Evolutionary conservation across 768 basidiomycete species (phyloP), one percentile per base, ranked within the genome.

Genomic region (Rhizopogon sp.): DNA sequence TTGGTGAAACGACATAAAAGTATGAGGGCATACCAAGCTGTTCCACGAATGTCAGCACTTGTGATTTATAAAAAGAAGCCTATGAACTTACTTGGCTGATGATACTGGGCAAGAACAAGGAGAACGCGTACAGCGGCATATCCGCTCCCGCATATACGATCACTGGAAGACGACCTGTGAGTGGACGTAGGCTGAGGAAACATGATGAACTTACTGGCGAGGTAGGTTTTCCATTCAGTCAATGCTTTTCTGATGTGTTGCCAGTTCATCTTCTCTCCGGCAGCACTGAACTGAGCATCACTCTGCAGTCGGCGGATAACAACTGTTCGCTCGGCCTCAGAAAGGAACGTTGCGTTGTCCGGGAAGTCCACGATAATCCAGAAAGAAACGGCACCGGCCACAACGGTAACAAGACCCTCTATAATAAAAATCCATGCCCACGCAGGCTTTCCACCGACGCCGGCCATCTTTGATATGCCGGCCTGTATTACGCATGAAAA

Each of bases 321-420:
- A 17, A 85, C 74, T 7, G 82, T 83, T 31, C 86, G 75, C 69
- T 91, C 89, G 3, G 72, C 78, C 60, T 87, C 85, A n/a, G 77
- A 78, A 6, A 92, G 74, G 73, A 90, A 91, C 59, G 79, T 86
- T 28, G 88, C 89, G 1, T 82, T 87, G 61, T 91, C 87, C 3
- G 90, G 89, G 70, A 91, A 92, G 65, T 91, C 90, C 61, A 89
- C 83, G 56, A 91, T 81, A 63, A 91, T 81, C 78, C 80, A 91
- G 72, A 83, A 90, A 1, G 87, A 89, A 9, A 74, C 66, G 22
- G 66, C 65, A 8, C 85, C 87, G 5, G 84, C 86, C n/a, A 88
- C 14, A 25, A 90, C 75, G 1, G 89, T 90, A 13, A 71, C 72
- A 37, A 90, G 70, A 17, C 88, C 88, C 63, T 88, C 85, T 11